Evolutionary conservation across 352 stramenopile species (phyloP).

Genomic region (Pythium aphanidermatum): DNA sequence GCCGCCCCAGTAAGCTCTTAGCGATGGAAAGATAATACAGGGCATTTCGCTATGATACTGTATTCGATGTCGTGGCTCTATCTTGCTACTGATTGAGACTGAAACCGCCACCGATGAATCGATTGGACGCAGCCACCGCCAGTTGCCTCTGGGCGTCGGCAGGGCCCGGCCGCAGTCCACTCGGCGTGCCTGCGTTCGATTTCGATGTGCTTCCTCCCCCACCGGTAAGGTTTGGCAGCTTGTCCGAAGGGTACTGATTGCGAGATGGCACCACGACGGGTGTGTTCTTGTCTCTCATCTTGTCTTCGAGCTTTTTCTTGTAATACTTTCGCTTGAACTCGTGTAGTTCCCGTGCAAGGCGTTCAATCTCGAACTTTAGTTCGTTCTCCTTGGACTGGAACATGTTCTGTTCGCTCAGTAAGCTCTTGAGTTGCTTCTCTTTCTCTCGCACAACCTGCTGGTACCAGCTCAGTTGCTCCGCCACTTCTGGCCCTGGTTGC

Average conservation of each 20-base stretch:
- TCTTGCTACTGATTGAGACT: constrained; percentile 85
- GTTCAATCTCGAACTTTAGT: constrained; percentile 94
- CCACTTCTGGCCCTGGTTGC: constrained; percentile 92
- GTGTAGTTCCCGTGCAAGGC: constrained; percentile 86
- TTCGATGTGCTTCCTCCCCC: constrained; percentile 15
- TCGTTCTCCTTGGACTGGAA: constrained; percentile 91
- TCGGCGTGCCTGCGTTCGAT: neutral
- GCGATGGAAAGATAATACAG: too few relatives aligned
- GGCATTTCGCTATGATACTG: too few relatives aligned
- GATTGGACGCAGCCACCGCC: constrained; percentile 77
- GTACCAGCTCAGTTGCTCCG: constrained; percentile 93
- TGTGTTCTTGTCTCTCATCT: constrained; percentile 62
- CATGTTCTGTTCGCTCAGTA: constrained; percentile 98
- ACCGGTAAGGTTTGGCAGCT: constrained; percentile 29
- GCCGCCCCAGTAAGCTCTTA: too few relatives aligned
- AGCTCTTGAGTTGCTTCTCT: constrained; percentile 95
- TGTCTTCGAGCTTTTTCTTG: constrained; percentile 88
- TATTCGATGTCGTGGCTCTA: constrained; percentile 10
- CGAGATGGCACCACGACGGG: constrained; percentile 24
- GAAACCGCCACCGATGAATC: constrained; percentile 91
- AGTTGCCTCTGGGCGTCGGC: constrained; percentile 81
- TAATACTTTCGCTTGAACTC: constrained; percentile 97
- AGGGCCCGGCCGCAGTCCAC: constrained; percentile 27
- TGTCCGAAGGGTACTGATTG: constrained; percentile 19
- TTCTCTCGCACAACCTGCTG: constrained; percentile 95